These are phyloP conservation scores for Sutorius australiensis DNA, from an alignment of 768 basidiomycete genomes.

Conservation along the genomic window DNA sequence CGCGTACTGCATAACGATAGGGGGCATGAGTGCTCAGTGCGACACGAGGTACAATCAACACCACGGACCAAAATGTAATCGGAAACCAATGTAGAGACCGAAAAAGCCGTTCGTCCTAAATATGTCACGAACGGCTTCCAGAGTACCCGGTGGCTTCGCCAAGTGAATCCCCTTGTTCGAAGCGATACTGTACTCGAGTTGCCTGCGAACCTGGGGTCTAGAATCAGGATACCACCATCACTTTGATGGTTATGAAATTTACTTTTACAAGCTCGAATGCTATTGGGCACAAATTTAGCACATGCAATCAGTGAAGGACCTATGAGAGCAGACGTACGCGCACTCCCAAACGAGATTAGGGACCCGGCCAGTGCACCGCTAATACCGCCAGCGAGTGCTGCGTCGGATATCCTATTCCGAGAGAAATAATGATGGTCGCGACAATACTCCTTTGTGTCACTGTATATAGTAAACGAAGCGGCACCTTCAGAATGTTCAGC, in stretches of 20 bases:
- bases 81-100: constrained; percentile 81
- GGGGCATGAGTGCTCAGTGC: constrained; percentile 3
- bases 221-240: constrained; percentile 6
- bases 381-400: constrained; percentile 72
- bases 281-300: constrained; percentile 20
- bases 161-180: constrained; percentile 70
- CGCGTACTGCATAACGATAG: constrained; percentile 56
- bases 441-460: constrained; percentile 73
- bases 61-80: constrained; percentile 73
- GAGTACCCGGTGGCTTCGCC: constrained; percentile 71
- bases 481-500: constrained; percentile 51
- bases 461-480: constrained; percentile 89
- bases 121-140: constrained; percentile 78
- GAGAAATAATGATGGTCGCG: constrained; percentile 55
- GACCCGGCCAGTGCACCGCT: constrained; percentile 88
- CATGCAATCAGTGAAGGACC: constrained; percentile 12
- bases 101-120: constrained; percentile 55
- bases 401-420: constrained; percentile 60
- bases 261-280: constrained; percentile 98
- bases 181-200: constrained; percentile 90
- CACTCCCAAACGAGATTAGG: constrained; percentile 83
- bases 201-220: constrained; percentile 68
- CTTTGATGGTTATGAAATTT: constrained; percentile 10
- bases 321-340: constrained; percentile 56
- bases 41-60: neutral